Conservation (phyloP, 1,284 basidiomycete species). For the Limonomyces culmigenus region DNA sequence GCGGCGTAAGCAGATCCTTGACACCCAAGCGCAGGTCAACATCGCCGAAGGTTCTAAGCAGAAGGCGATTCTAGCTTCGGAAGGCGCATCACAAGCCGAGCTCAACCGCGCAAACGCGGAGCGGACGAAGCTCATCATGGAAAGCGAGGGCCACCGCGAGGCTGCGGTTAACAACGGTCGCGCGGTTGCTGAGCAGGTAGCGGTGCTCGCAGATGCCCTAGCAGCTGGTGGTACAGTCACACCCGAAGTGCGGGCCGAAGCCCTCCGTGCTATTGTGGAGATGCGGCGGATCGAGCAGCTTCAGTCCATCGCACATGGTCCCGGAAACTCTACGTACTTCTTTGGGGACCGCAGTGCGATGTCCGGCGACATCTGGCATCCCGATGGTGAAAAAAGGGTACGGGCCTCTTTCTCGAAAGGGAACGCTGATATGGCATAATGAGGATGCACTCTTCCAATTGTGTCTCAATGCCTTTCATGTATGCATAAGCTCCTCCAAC, state of each 20-base stretch:
- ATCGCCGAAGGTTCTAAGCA: conserved; percentile 38
- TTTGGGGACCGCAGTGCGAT: no score
- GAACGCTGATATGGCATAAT: no score
- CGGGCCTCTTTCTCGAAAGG: no score
- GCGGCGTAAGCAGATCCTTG: conserved; percentile 31
- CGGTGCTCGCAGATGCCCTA: conserved; percentile 11
- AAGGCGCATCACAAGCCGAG: conserved; percentile 14
- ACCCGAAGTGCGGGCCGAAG: conserved; percentile 18
- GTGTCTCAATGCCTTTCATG: no score
- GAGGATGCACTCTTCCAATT: no score
- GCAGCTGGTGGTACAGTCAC: conserved; percentile 5
- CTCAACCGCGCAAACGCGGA: conserved; percentile 12
- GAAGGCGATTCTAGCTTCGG: conserved; percentile 31
- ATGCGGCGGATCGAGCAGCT: conserved; percentile 29
- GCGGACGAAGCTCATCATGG: conserved; percentile 21
- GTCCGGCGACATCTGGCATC: no score
- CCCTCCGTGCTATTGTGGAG: conserved; percentile 25
- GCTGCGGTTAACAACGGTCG: conserved; percentile 29
- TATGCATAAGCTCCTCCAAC: no score
- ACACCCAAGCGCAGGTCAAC: conserved; percentile 36
- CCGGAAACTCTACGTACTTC: conserved; percentile 35
- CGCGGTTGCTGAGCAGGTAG: conserved; percentile 28
- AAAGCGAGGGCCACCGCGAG: conserved; percentile 16
- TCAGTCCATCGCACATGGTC: conserved; percentile 27
- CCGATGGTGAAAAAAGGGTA: no score